Percentiles rank a stretch among this genome's conserved stretches.
phyloP scores from a whole-genome alignment of 306 rosid genomes.

The Vachellia pachyceras region DNA sequence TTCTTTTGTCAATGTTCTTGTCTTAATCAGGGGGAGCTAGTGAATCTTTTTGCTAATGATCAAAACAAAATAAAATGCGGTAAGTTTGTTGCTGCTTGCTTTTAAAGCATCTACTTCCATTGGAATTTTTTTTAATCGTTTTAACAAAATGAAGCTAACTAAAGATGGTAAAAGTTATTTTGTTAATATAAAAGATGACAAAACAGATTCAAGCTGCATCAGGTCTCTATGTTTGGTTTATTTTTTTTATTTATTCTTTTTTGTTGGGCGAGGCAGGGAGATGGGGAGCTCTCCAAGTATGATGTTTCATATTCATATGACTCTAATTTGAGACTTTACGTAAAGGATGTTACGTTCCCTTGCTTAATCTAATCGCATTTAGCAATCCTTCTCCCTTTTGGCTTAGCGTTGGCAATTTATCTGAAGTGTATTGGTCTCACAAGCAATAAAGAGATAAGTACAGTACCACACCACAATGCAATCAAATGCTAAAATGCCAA shows the following conservation, averaged over 20 bases:
- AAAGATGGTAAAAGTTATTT: slow-evolving; percentile 5
- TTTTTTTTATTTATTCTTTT: no score
- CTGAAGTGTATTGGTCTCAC: background rate
- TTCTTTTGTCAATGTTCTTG: slow-evolving; percentile 28
- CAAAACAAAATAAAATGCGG: slow-evolving; percentile 93
- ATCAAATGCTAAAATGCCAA: background rate
- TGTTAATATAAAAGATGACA: background rate
- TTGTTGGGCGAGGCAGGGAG: no score
- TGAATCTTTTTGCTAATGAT: slow-evolving; percentile 87
- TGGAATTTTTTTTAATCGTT: background rate
- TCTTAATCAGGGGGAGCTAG: slow-evolving; percentile 85
- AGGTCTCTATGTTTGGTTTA: background rate
- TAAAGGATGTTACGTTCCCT: background rate
- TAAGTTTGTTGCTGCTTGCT: slow-evolving; percentile 48
- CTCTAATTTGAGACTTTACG: background rate
- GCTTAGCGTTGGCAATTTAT: no score
- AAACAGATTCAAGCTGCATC: background rate
- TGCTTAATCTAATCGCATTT: no score
- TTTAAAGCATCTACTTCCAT: slow-evolving; percentile 20
- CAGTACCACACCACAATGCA: background rate
- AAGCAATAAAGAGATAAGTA: background rate
- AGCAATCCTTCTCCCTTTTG: no score
- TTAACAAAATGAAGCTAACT: background rate
- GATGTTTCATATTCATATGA: background rate
- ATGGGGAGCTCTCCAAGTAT: background rate